Evolutionary conservation across 2,329 filamentous ascomycete species (phyloP), one percentile per base, ranked within the genome.

Genomic region (Beauveria asiatica): DNA sequence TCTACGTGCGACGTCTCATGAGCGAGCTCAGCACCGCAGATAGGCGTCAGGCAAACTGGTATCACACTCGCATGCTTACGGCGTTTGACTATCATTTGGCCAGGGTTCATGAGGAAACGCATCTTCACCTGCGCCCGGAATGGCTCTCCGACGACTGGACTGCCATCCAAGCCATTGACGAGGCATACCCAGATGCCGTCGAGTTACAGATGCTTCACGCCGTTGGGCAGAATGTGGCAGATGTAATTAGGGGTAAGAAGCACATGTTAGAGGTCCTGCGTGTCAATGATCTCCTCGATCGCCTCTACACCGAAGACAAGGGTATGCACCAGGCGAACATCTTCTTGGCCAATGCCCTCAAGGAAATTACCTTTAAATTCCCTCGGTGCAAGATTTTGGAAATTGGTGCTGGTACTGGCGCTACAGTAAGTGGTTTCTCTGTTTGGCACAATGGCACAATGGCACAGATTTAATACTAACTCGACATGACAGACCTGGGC

Each of bases 201-300:
- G 61, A 64, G 46, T 50, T 64, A 48, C 50, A 64, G 30, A 45
- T 63, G 23, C 51, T 63, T 7, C 61, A 59, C 23, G 62, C 62
- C 1, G 61, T 64, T 3, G 62, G 62, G 2, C 30, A 61, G 10
- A 64, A 64, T 23, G 27, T 62, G 13, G 56, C 41, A 1, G 57
- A 55, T 30, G 61, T 63, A 4, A 53, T 64, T 4, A 44, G 48
- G 17, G 62, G 62, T 17, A 48, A 63, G 30, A 61, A 55, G 3
- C 59, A 63, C 19, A 25, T 62, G 56, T 55, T 64, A 9, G 62
- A 64, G n/a, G 56, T 63, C 44, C 60, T 64, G 59, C 55, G 57
- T 27, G 17, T 61, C 16, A 53, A 64, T 11, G 37, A 62, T 9
- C 59, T 64, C 50, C 61, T 64, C 19, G 59, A 64, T 30, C 52